Evolutionary conservation across 345 rosid species (phyloP).

Genomic region (Eucalyptus globulus): DNA sequence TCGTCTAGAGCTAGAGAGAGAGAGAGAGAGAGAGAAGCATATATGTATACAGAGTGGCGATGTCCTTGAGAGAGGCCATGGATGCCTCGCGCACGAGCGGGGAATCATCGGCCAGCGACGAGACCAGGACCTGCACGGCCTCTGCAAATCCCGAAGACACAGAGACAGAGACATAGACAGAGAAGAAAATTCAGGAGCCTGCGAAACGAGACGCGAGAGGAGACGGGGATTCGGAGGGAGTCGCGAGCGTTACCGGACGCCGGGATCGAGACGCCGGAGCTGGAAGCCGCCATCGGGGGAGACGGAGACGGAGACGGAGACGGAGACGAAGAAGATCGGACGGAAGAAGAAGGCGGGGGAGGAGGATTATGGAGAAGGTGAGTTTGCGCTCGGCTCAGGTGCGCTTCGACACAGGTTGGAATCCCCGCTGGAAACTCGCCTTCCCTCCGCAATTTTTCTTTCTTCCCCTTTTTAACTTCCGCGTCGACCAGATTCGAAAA

Average conservation of each 20-base stretch:
- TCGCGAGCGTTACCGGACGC: constrained; percentile 40
- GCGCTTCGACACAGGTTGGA: not conserved
- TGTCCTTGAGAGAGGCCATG: constrained; percentile 75
- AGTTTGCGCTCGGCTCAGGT: not conserved
- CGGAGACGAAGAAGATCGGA: not conserved
- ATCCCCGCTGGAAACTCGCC: not conserved
- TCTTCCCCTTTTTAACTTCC: not conserved
- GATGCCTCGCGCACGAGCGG: constrained; percentile 59
- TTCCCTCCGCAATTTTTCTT: not conserved
- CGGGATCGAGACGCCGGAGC: constrained; percentile 55
- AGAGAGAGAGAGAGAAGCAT: not conserved
- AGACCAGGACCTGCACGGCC: constrained; percentile 76
- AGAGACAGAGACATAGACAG: not conserved
- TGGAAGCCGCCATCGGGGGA: constrained; percentile 65
- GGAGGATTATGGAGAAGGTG: not conserved
- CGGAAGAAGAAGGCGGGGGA: not conserved
- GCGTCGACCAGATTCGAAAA: not conserved
- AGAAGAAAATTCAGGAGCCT: not conserved
- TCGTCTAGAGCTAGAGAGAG: not conserved
- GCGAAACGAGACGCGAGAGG: not conserved
- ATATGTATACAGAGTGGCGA: constrained; percentile 41
- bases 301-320: not conserved
- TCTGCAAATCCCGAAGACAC: constrained; percentile 23
- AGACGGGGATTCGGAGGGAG: not conserved
- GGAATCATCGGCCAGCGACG: constrained; percentile 86